Evolutionary conservation across 306 rosid genomes (phyloP).

Genomic region (Coriaria nepalensis): DNA sequence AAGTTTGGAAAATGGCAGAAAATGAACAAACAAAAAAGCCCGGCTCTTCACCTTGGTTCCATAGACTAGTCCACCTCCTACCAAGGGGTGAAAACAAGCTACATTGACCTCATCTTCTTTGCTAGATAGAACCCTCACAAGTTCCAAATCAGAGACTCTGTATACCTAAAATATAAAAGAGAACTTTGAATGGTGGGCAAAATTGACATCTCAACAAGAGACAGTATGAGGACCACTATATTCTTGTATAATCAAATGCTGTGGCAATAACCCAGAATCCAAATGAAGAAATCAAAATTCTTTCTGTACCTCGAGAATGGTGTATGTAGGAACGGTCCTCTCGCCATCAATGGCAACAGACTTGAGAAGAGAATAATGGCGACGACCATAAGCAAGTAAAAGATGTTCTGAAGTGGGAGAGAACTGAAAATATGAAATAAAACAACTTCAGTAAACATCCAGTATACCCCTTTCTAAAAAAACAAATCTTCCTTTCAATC

Average conservation of each 20-base stretch:
- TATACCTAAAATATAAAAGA: constrained; percentile 50
- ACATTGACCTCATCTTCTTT: constrained; percentile 98
- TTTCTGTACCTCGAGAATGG: constrained; percentile 75
- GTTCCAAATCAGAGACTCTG: constrained; percentile 95
- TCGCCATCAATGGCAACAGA: constrained; percentile 89
- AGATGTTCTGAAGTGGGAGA: constrained; percentile 55
- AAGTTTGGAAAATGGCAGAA: constrained; percentile 4
- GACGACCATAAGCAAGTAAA: constrained; percentile 55
- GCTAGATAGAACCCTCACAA: constrained; percentile 95
- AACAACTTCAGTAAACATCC: constrained; percentile 6
- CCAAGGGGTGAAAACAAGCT: constrained; percentile 94
- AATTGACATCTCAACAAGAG: too few relatives aligned
- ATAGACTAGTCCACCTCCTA: constrained; percentile 96
- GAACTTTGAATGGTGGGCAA: not conserved
- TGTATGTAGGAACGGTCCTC: constrained; percentile 84
- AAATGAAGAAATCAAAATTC: not conserved
- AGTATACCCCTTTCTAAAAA: not conserved
- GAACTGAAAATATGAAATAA: constrained; percentile 24
- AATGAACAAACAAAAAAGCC: not conserved
- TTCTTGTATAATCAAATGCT: too few relatives aligned
- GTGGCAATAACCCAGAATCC: too few relatives aligned
- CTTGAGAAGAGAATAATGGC: constrained; percentile 55
- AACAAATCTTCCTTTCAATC: not conserved
- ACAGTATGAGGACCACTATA: too few relatives aligned
- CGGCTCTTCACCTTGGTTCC: constrained; percentile 72